Base-by-base conservation (phyloP, 2,329 filamentous ascomycete genomes). In the Coniella lustricola region DNA sequence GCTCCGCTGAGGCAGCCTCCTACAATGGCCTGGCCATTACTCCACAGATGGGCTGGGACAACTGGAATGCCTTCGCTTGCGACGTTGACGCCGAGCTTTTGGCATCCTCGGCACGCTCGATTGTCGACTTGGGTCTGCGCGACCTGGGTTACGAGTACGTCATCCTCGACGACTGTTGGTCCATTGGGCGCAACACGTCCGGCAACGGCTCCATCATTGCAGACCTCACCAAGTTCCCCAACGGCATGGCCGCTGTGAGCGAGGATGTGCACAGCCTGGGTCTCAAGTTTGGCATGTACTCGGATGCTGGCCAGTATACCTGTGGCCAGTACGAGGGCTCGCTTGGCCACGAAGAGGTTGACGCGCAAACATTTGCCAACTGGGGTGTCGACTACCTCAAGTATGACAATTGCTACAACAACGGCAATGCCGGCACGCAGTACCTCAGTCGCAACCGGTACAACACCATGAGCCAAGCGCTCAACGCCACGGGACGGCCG, bases 321-420 rank as follows among this genome's bases (percentile, higher is more conserved):
- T 79, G 76, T 53, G 77, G 71, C 2, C 66, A 67, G 25, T 78
- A 75, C 55, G 70, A 42, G 17, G 76, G 72, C 2, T 74, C 69
- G 22, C 59, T 77, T 16, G 75, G 73, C 8, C 69, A 74, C 53
- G 77, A 81, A 54, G 58, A 64, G 3, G 60, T 73, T 9, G 77
- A 81, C 57, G 77, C 76, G 0, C 55, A 71, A 53, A 69, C 69
- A 1, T 79, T 75, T 54, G 72, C 74, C 1, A 64, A 66, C 12
- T 77, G 74, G 74, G 72, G 71, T 2, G 65, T 77, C 46, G 73
- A 76, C 54, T 75, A 75, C 43, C 61, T 76, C 33, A 77, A 77
- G 62, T 76, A 76, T 53, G 73, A 76, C 54, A 74, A 74, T 54
- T 76, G 73, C 55, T 62, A 62, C 50, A 61, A 63, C 38, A 57